Percentiles rank a stretch among this genome's conserved stretches.
Conservation (phyloP, 2,329 filamentous ascomycete genomes). For the Incumbomyces delicatus region DNA sequence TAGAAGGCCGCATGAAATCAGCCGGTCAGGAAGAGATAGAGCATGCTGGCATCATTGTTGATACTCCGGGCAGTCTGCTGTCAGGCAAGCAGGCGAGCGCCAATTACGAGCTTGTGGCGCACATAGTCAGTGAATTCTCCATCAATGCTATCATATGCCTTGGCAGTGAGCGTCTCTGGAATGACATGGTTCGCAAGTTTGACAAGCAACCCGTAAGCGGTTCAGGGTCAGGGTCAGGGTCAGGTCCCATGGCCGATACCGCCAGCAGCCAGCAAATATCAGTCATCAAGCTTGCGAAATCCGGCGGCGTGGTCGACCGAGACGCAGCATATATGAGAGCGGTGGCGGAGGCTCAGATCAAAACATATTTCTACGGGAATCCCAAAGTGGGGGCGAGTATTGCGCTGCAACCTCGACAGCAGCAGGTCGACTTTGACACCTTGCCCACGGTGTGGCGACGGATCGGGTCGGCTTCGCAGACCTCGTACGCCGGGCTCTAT, state of each 20-base stretch:
- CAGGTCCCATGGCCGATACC: neutral
- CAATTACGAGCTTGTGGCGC: conserved; percentile 66
- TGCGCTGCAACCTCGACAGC: conserved; percentile 76
- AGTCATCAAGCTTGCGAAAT: conserved; percentile 71
- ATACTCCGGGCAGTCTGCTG: conserved; percentile 63
- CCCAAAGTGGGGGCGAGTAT: conserved; percentile 40
- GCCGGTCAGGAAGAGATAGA: conserved; percentile 64
- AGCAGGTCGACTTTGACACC: conserved; percentile 68
- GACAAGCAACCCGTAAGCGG: conserved; percentile 34
- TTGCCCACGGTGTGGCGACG: conserved; percentile 61
- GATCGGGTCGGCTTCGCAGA: conserved; percentile 43
- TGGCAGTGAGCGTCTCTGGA: conserved; percentile 66
- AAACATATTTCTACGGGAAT: conserved; percentile 91
- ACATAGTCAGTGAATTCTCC: conserved; percentile 62
- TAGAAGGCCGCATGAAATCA: conserved; percentile 55
- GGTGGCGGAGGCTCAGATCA: conserved; percentile 64
- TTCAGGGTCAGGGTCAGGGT: neutral
- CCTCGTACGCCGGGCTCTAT: conserved; percentile 11
- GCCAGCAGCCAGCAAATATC: conserved; percentile 44
- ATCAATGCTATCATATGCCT: conserved; percentile 76
- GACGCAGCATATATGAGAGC: conserved; percentile 65
- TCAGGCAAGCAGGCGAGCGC: conserved; percentile 42
- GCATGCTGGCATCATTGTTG: conserved; percentile 71
- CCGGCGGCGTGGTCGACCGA: conserved; percentile 71
- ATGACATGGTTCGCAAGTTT: conserved; percentile 64